Conservation (phyloP, 805 yeast genomes). For the Kluyveromyces starmeri region DNA sequence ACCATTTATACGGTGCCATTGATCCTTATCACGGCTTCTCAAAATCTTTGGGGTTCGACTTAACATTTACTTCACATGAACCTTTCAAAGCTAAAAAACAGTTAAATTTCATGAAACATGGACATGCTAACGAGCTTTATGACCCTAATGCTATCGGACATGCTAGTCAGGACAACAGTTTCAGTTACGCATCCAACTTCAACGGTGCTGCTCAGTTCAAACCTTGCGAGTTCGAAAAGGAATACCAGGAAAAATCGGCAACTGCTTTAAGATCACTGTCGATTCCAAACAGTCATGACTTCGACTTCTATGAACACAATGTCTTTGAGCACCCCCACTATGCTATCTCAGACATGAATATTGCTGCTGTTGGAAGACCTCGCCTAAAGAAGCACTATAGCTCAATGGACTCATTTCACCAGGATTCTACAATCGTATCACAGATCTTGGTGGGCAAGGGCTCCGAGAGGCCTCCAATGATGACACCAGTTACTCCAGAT, state of each 20-base stretch:
- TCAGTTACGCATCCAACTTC: no score
- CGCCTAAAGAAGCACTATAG: neutral
- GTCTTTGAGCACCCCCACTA: neutral
- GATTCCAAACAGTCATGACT: neutral
- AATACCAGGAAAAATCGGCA: no score
- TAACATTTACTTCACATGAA: no score
- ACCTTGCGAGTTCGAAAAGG: no score
- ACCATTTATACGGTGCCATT: neutral
- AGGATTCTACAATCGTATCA: conserved; percentile 1
- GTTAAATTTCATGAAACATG: no score
- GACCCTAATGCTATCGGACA: no score
- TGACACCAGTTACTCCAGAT: conserved; percentile 2
- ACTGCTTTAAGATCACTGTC: neutral
- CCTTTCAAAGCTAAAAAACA: no score
- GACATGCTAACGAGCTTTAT: no score
- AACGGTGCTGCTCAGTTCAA: no score
- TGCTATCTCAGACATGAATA: neutral
- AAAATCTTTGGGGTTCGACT: neutral
- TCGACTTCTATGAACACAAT: neutral
- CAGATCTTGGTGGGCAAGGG: neutral
- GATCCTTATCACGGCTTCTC: neutral
- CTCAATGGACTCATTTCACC: neutral
- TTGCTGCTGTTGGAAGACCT: neutral
- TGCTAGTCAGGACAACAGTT: no score
- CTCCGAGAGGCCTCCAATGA: neutral